Percentiles rank a stretch among this genome's conserved stretches.
Evolutionary conservation across 768 basidiomycete genomes (phyloP).

Genomic region (Kwoniella europaea): DNA sequence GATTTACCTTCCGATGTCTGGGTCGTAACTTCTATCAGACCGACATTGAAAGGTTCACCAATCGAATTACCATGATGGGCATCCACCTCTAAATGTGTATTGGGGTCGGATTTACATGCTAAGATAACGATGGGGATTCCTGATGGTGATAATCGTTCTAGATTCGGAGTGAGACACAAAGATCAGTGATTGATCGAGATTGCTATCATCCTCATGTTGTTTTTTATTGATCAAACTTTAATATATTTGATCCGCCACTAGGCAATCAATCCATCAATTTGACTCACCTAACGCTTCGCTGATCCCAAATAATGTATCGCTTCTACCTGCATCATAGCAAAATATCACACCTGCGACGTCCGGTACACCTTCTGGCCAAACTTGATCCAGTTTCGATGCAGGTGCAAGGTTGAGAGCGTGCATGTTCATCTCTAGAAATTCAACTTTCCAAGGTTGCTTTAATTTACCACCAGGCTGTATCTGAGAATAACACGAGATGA

Average conservation of each 20-base stretch:
- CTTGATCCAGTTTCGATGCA: constrained; percentile 10
- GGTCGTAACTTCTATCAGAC: constrained; percentile 75
- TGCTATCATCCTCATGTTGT: neutral
- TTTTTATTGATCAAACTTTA: neutral
- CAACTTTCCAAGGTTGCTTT: constrained; percentile 40
- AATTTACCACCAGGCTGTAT: constrained; percentile 49
- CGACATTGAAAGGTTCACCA: constrained; percentile 70
- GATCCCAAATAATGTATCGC: constrained; percentile 69
- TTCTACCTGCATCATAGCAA: constrained; percentile 78
- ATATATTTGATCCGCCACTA: neutral
- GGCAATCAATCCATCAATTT: neutral
- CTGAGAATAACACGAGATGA: constrained; percentile 34
- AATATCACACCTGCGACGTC: constrained; percentile 77
- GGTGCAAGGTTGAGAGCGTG: constrained; percentile 47
- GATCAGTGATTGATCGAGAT: neutral
- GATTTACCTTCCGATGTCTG: constrained; percentile 66
- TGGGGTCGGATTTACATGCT: constrained; percentile 83
- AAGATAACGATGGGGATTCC: constrained; percentile 74
- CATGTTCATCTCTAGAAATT: constrained; percentile 54
- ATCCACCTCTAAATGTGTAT: constrained; percentile 49
- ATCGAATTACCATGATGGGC: constrained; percentile 60
- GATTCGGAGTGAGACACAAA: constrained; percentile 18
- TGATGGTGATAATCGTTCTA: constrained; percentile 60
- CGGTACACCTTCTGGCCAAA: constrained; percentile 59
- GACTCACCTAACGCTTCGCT: constrained; percentile 72